Base-by-base conservation (phyloP, 768 basidiomycete species). In the Russula abietina region DNA sequence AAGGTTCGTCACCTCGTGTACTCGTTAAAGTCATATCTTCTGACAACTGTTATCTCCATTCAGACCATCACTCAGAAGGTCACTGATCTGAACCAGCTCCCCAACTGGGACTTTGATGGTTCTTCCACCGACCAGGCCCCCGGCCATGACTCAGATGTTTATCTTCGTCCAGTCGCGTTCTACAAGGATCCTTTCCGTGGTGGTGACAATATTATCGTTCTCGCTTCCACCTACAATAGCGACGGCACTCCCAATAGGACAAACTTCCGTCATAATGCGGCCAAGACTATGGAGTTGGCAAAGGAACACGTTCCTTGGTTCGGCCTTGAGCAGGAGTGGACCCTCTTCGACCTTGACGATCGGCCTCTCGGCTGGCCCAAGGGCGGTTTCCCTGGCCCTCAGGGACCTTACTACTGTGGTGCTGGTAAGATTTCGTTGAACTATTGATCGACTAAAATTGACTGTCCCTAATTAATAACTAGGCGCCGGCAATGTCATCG, bases 171-270 rank as follows among this genome's bases (percentile, higher is more conserved):
- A 53, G 93, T 86, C 61, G 87, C 95, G 70, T 93, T 94, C 79
- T 99, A 97, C 88, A 94, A 90, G 71, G 97, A 99, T 73, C 97
- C 97, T 59, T 99, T 98, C 93, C 93, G 97, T 66, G 91, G 94
- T 55, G 96, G 96, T 60, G 88, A 94, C 81, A 98, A 97, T 81
- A 97, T 98, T 71, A 84, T 98, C 63, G 94, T 98, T 69, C 88
- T 98, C 53, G 93, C 94, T 55, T 94, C 94, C 76, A 93, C 90
- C 71, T 98, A 96, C 86, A 97, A 97, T 87, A 97, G 85, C 78
- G 97, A 99, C 69, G 97, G 97, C 65, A 97, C 94, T 39, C 95
- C 96, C 61, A 98, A 98, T 82, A 84, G 82, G 75, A 95, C 93
- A 74, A 99, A 99, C 83, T 84, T 84, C 83, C 93, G 97, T 67